Conservation (phyloP, 192 early-diverging fungal genomes). For the Backusella parvicylindrica region DNA sequence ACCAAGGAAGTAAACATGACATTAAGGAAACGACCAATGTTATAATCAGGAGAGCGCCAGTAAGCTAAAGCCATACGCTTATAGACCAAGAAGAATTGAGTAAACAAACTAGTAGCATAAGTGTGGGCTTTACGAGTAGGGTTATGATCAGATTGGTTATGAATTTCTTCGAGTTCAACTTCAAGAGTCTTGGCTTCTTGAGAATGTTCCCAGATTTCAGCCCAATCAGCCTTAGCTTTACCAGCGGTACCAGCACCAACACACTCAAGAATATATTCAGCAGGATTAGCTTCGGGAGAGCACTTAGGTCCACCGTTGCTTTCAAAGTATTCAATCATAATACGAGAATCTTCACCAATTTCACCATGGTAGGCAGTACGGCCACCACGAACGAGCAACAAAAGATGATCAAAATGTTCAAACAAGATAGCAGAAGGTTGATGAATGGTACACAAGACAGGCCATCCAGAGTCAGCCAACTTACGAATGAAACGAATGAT, state of each 20-base stretch:
- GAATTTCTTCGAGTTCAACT: constrained; percentile 54
- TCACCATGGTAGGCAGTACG: constrained; percentile 80
- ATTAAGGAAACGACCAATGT: constrained; percentile 66
- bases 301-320: constrained; percentile 65
- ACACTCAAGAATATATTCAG: constrained; percentile 84
- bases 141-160: constrained; percentile 26
- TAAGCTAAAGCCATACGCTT: constrained; percentile 62
- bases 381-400: constrained; percentile 79
- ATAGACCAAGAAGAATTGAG: constrained; percentile 60
- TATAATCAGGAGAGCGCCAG: constrained; percentile 75
- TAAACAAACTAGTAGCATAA: constrained; percentile 41
- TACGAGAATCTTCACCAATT: constrained; percentile 61
- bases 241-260: constrained; percentile 68
- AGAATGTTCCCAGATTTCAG: constrained; percentile 66
- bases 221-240: constrained; percentile 58
- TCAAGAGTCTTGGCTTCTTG: constrained; percentile 38
- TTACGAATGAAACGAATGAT: constrained; percentile 69
- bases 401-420: constrained; percentile 79
- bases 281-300: constrained; percentile 66
- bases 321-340: constrained; percentile 74
- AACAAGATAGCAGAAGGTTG: constrained; percentile 85
- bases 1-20: constrained; percentile 56
- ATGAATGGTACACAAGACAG: constrained; percentile 82
- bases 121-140: constrained; percentile 32
- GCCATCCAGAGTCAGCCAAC: constrained; percentile 62